Evolutionary conservation across 2,329 filamentous ascomycete species (phyloP).

Genomic region (Phaeomoniella chlamydospora): DNA sequence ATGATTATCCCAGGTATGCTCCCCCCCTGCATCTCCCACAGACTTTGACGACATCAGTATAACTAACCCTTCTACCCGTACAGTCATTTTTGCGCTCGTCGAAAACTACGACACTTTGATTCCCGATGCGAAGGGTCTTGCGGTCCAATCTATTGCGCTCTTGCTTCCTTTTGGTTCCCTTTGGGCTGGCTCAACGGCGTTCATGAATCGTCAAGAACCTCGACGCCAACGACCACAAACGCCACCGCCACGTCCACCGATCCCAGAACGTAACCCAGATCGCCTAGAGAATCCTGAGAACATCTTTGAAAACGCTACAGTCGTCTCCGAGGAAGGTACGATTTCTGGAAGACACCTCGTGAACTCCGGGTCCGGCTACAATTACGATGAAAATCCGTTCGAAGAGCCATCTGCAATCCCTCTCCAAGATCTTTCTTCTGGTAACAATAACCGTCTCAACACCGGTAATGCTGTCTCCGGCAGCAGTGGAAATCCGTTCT

Average conservation of each 20-base stretch:
- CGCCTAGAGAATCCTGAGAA: not conserved
- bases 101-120: not conserved
- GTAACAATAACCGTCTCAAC: no score
- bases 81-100: not conserved
- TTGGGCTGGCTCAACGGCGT: not conserved
- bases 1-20: slow-evolving; percentile 1
- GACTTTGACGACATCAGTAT: not conserved
- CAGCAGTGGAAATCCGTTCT: no score
- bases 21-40: not conserved
- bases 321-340: not conserved
- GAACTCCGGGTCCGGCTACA: no score
- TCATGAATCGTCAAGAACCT: no score
- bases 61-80: not conserved
- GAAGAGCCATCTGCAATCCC: no score
- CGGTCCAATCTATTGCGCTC: not conserved
- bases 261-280: not conserved
- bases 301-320: not conserved
- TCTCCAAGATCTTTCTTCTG: no score
- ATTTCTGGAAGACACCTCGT: no score
- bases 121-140: not conserved
- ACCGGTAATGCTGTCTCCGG: no score
- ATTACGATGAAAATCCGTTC: no score
- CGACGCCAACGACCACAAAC: no score
- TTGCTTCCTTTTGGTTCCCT: slow-evolving; percentile 1
- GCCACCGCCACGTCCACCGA: no score